Conservation (phyloP, 257 asterid genomes). For the Leptodermis oblonga region DNA sequence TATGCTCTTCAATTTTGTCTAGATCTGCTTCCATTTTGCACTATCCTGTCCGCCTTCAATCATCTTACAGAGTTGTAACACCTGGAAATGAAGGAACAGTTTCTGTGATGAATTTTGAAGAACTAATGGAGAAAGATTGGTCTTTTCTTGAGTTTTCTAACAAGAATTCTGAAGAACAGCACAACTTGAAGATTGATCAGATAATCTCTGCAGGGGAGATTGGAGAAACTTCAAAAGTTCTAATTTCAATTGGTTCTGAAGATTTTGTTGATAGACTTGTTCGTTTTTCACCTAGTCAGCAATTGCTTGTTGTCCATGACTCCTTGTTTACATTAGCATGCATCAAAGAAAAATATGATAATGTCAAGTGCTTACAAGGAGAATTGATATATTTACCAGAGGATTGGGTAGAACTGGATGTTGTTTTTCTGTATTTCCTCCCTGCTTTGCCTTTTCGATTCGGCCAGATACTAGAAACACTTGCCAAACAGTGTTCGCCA, state of each 20-base stretch:
- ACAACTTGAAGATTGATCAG: constrained; percentile 36
- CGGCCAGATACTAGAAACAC: constrained; percentile 52
- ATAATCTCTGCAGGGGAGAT: constrained; percentile 62
- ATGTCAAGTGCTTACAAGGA: constrained; percentile 90
- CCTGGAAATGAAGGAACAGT: constrained; percentile 41
- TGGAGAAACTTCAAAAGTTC: constrained; percentile 50
- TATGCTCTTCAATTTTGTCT: constrained; percentile 20
- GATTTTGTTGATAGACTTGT: constrained; percentile 67
- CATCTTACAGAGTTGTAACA: constrained; percentile 23
- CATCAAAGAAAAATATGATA: constrained; percentile 69
- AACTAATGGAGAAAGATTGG: constrained; percentile 69
- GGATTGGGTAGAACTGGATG: constrained; percentile 71
- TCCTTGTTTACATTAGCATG: constrained; percentile 66
- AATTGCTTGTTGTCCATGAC: constrained; percentile 67
- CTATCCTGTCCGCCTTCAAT: constrained; percentile 18
- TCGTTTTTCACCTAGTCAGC: constrained; percentile 41
- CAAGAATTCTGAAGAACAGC: constrained; percentile 37
- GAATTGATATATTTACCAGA: constrained; percentile 58
- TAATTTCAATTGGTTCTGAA: constrained; percentile 72
- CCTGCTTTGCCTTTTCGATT: constrained; percentile 68
- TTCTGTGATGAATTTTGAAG: constrained; percentile 51
- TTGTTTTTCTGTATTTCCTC: constrained; percentile 69
- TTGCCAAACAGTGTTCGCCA: constrained; percentile 60
- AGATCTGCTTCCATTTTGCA: constrained; percentile 18
- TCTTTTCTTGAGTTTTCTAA: constrained; percentile 59